Conservation (phyloP, 2,329 filamentous ascomycete species). For the Ophiobolus disseminans region DNA sequence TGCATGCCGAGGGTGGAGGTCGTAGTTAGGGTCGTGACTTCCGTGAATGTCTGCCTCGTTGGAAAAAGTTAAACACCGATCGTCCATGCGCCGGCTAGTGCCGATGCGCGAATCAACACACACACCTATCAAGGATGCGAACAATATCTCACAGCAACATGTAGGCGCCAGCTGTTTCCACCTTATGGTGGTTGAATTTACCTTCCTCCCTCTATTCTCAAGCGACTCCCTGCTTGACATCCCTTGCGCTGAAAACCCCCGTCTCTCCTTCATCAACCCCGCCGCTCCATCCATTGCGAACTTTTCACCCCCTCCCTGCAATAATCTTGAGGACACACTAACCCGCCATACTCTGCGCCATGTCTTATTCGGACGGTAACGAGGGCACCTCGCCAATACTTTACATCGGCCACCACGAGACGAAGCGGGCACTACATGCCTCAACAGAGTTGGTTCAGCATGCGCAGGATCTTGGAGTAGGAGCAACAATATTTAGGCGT, state of each 20-base stretch:
- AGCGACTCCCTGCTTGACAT: background rate
- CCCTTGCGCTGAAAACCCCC: background rate
- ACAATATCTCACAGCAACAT: conserved; percentile 7
- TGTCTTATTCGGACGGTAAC: conserved; percentile 43
- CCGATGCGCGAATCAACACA: conserved; percentile 9
- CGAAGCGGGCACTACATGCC: conserved; percentile 65
- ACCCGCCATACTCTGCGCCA: conserved; percentile 7
- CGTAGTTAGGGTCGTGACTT: background rate
- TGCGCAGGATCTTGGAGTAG: conserved; percentile 72
- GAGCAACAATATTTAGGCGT: conserved; percentile 28
- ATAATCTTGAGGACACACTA: conserved; percentile 7
- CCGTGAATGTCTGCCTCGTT: no score
- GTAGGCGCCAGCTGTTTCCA: background rate
- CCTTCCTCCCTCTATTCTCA: background rate
- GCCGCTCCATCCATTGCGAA: background rate
- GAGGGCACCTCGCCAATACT: conserved; percentile 60
- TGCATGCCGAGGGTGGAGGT: conserved; percentile 13
- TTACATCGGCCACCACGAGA: conserved; percentile 78
- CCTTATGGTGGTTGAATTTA: background rate
- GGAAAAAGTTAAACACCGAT: no score
- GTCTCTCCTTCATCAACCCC: background rate
- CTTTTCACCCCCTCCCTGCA: background rate
- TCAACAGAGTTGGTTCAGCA: conserved; percentile 70
- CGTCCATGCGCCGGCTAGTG: no score
- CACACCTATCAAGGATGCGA: conserved; percentile 14